Percentiles rank a stretch among this genome's conserved stretches.
Evolutionary conservation across 2,329 filamentous ascomycete species (phyloP).

Genomic region (Dryadomyces sulphureus): DNA sequence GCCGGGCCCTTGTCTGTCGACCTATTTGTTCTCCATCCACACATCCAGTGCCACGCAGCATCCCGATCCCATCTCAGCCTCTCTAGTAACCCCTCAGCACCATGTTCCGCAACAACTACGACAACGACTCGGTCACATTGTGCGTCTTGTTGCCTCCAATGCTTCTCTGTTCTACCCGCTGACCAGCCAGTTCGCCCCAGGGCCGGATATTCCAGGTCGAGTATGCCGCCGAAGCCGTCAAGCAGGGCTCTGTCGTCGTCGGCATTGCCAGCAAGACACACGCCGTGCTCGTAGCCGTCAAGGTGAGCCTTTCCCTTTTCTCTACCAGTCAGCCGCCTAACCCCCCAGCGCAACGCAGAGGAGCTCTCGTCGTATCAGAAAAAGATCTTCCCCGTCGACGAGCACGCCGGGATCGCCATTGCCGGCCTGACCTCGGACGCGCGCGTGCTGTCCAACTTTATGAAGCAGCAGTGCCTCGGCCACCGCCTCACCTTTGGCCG

Average conservation of each 20-base stretch:
- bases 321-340: background rate
- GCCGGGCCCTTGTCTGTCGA: background rate
- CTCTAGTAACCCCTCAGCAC: slow-evolving; percentile 21
- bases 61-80: too few species aligned
- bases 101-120: slow-evolving; percentile 99
- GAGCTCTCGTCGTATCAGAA: slow-evolving; percentile 99
- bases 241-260: slow-evolving; percentile 96
- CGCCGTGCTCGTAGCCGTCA: slow-evolving; percentile 86
- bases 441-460: slow-evolving; percentile 98
- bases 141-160: slow-evolving; percentile 30
- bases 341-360: slow-evolving; percentile 77
- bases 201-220: slow-evolving; percentile 99
- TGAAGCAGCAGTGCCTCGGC: slow-evolving; percentile 97
- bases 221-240: slow-evolving; percentile 96
- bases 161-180: slow-evolving; percentile 12
- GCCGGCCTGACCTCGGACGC: slow-evolving; percentile 95
- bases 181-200: slow-evolving; percentile 68
- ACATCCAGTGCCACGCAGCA: too few species aligned
- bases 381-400: slow-evolving; percentile 94
- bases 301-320: slow-evolving; percentile 42
- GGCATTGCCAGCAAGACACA: slow-evolving; percentile 97
- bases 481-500: slow-evolving; percentile 94
- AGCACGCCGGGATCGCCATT: slow-evolving; percentile 89
- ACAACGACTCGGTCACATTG: slow-evolving; percentile 99
- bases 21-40: background rate